Conservation (phyloP, 2,329 filamentous ascomycete genomes). For the Ciborinia camelliae region DNA sequence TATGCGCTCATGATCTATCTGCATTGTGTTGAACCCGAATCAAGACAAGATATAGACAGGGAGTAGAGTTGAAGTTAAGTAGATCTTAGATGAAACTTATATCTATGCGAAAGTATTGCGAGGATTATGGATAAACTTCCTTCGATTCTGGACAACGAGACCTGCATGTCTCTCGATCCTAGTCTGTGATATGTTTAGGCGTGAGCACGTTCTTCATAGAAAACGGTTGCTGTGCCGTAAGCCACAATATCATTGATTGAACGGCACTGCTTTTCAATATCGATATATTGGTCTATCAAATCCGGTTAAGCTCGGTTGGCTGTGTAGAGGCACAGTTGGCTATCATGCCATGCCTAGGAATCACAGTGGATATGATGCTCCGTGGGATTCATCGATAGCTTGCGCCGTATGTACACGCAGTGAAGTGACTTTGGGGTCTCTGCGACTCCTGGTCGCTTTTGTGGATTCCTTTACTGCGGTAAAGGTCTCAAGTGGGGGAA, state of each 20-base stretch:
- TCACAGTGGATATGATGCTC: constrained; percentile 9
- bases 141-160: neutral
- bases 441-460: constrained; percentile 4
- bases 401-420: neutral
- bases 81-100: constrained; percentile 3
- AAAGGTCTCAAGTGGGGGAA: constrained; percentile 3
- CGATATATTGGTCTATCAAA: constrained; percentile 14
- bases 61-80: constrained; percentile 1
- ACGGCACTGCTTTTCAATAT: constrained; percentile 14
- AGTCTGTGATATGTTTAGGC: neutral
- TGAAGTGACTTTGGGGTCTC: neutral
- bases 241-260: constrained; percentile 17
- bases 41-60: neutral
- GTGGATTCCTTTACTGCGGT: constrained; percentile 4
- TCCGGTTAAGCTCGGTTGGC: constrained; percentile 4
- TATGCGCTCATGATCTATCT: neutral
- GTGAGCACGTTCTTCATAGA: constrained; percentile 4
- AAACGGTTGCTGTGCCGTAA: constrained; percentile 16
- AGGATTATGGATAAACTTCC: neutral
- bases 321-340: constrained; percentile 9
- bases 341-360: neutral
- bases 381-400: constrained; percentile 11
- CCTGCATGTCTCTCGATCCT: constrained; percentile 6
- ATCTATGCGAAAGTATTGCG: neutral
- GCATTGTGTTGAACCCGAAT: constrained; percentile 7